phyloP scores from a whole-genome alignment of 2,329 filamentous ascomycete genomes.

The Triangularia setosa region DNA sequence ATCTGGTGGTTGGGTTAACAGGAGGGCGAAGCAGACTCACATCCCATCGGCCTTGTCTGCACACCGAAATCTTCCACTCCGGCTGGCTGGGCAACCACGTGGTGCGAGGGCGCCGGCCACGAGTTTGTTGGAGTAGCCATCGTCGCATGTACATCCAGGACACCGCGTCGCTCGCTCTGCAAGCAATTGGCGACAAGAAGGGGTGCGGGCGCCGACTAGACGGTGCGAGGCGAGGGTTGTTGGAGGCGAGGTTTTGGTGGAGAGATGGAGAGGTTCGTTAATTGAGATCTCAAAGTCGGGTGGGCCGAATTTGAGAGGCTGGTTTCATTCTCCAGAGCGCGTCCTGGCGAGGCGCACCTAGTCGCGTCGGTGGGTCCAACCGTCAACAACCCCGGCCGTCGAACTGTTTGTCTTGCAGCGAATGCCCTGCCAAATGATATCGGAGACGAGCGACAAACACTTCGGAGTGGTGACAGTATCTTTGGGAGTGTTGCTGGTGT shows the following conservation, averaged over 20 bases:
- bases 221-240: not conserved
- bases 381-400: conserved; percentile 20
- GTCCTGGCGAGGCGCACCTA: conserved; percentile 23
- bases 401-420: conserved; percentile 5
- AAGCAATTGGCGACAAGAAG: conserved; percentile 17
- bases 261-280: conserved; percentile 4
- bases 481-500: not conserved
- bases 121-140: conserved; percentile 25
- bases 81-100: conserved; percentile 18
- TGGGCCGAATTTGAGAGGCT: conserved; percentile 25
- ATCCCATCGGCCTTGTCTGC: conserved; percentile 33
- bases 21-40: conserved; percentile 24
- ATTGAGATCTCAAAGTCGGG: conserved; percentile 14
- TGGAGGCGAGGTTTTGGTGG: conserved; percentile 3
- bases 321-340: conserved; percentile 24
- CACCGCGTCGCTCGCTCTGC: conserved; percentile 8
- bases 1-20: conserved; percentile 13
- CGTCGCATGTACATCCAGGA: conserved; percentile 8
- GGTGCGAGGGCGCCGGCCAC: conserved; percentile 24
- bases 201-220: not conserved
- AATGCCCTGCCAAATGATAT: not conserved
- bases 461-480: not conserved
- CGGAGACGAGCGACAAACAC: not conserved
- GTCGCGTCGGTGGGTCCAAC: conserved; percentile 27
- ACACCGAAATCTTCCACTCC: conserved; percentile 28